A percentile compares a stretch with the other conserved stretches of the same genome.
Evolutionary conservation across 129 eudicot genomes (phyloP).

Genomic region (Arctium lappa): DNA sequence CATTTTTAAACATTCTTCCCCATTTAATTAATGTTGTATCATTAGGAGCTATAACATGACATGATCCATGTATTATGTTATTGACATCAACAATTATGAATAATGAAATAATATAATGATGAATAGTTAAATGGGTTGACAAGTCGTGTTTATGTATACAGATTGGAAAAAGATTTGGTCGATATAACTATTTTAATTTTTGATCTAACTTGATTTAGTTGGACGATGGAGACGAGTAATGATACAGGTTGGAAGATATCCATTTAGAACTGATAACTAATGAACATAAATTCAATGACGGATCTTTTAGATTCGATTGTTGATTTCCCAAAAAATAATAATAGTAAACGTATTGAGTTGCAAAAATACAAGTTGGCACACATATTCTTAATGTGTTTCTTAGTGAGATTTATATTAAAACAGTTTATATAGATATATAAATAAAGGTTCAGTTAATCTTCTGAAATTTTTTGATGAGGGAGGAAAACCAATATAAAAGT

Average conservation of each 20-base stretch:
- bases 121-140: neutral
- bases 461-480: neutral
- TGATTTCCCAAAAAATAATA: neutral
- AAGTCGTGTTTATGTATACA: neutral
- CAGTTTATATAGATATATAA: too few species aligned
- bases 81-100: neutral
- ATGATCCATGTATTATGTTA: neutral
- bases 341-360: neutral
- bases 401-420: too few species aligned
- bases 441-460: neutral
- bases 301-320: neutral
- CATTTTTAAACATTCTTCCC: neutral
- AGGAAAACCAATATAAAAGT: neutral
- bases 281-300: neutral
- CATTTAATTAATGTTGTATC: neutral
- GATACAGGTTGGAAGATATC: neutral
- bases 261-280: neutral
- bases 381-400: neutral
- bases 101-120: neutral
- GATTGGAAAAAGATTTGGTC: conserved; percentile 4
- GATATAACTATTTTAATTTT: neutral
- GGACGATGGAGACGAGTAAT: neutral
- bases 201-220: conserved; percentile 9
- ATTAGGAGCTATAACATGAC: neutral
- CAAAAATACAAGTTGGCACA: neutral